Conservation (phyloP, 2,329 filamentous ascomycete genomes). For the Phyllosticta citriasiana region DNA sequence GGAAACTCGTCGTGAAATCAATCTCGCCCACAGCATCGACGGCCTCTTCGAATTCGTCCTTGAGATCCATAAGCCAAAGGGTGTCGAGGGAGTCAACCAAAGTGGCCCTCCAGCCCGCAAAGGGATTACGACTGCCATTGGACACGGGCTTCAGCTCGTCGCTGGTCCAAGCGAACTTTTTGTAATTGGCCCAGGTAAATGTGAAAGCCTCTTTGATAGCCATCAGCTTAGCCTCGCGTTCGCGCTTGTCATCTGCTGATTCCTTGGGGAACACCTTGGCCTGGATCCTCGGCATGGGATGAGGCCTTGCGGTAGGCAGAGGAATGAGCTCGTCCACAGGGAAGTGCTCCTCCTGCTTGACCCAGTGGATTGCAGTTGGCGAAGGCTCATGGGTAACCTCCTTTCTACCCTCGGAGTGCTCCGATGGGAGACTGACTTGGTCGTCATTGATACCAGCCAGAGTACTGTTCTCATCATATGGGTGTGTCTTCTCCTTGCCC, state of each 20-base stretch:
- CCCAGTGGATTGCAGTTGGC: conserved; percentile 55
- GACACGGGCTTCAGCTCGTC: conserved; percentile 75
- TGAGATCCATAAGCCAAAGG: conserved; percentile 63
- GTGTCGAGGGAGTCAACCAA: conserved; percentile 66
- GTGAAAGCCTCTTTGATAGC: conserved; percentile 64
- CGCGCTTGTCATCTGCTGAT: conserved; percentile 35
- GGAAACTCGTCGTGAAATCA: conserved; percentile 48
- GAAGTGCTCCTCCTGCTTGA: conserved; percentile 63
- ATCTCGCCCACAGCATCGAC: conserved; percentile 48
- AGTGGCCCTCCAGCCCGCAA: conserved; percentile 86
- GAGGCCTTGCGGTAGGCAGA: conserved; percentile 62
- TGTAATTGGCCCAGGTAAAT: conserved; percentile 77
- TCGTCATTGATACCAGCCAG: background rate
- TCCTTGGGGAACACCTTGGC: conserved; percentile 59
- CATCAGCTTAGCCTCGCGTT: conserved; percentile 54
- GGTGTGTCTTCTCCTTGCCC: background rate
- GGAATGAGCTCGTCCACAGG: conserved; percentile 67
- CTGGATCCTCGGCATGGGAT: conserved; percentile 67
- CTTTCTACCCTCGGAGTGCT: conserved; percentile 5
- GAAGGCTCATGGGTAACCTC: background rate
- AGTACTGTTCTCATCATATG: background rate
- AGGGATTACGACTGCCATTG: conserved; percentile 62
- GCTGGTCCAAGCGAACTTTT: conserved; percentile 67
- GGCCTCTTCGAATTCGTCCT: conserved; percentile 55
- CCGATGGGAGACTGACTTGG: background rate